phyloP scores from a whole-genome alignment of 2,329 filamentous ascomycete species.

The Chaetoscypha palmicola region DNA sequence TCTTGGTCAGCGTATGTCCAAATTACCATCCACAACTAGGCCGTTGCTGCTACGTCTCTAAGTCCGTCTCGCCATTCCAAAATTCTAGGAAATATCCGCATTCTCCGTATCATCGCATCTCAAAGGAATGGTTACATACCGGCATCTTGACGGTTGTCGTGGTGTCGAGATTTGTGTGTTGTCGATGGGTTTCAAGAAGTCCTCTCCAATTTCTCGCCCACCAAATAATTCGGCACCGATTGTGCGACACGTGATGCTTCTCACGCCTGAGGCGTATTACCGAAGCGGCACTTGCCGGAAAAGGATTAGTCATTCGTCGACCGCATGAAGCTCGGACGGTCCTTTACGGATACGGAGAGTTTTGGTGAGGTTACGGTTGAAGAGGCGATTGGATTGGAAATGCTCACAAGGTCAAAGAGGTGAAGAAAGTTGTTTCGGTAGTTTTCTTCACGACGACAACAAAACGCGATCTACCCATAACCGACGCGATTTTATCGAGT shows the following conservation, averaged over 20 bases:
- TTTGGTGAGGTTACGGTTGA: background rate
- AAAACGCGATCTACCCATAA: no score
- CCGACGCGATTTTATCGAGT: no score
- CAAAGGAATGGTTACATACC: slow-evolving; percentile 34
- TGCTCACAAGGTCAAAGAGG: slow-evolving; percentile 1
- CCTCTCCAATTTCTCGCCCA: background rate
- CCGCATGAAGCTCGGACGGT: no score
- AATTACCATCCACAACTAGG: background rate
- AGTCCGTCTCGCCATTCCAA: no score
- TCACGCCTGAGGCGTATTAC: background rate
- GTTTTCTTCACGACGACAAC: no score
- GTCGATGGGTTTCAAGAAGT: background rate
- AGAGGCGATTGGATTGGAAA: slow-evolving; percentile 3
- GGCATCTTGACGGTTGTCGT: slow-evolving; percentile 46
- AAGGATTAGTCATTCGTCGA: background rate
- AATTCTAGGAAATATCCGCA: background rate
- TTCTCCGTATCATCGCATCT: no score
- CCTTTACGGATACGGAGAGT: background rate
- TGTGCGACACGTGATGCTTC: slow-evolving; percentile 6
- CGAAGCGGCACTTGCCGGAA: background rate
- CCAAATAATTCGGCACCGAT: background rate
- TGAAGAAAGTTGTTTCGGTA: background rate
- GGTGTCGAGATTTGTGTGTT: slow-evolving; percentile 24
- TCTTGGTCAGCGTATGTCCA: slow-evolving; percentile 15
- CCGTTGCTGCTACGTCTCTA: background rate